A percentile compares a stretch with the other conserved stretches of the same genome.
Evolutionary conservation across 352 stramenopile species (phyloP).

Genomic region (Paralagenidium karlingii): DNA sequence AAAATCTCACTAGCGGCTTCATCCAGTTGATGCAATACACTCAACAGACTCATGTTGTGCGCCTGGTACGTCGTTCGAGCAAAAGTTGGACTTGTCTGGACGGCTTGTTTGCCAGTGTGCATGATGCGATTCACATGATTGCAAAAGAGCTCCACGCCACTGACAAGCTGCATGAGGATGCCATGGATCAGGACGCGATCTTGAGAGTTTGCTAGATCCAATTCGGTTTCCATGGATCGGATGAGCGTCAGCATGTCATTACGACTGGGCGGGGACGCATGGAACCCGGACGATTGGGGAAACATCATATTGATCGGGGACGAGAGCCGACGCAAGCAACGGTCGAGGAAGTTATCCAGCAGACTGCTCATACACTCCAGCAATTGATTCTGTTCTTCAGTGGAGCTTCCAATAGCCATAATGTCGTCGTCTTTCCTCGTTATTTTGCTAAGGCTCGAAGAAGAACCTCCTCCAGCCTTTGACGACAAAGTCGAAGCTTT

Average conservation of each 20-base stretch:
- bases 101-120: constrained; percentile 39
- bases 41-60: constrained; percentile 72
- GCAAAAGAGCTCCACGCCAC: constrained; percentile 54
- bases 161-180: constrained; percentile 43
- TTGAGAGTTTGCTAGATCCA: constrained; percentile 39
- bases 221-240: constrained; percentile 50
- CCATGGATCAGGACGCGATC: constrained; percentile 44
- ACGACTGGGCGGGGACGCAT: constrained; percentile 60
- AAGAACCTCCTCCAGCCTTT: not conserved
- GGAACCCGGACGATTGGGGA: constrained; percentile 69
- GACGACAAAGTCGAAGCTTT: not conserved
- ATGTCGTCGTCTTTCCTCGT: not conserved
- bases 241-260: constrained; percentile 77
- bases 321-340: constrained; percentile 38
- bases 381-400: constrained; percentile 41
- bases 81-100: constrained; percentile 27
- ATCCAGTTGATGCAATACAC: constrained; percentile 46
- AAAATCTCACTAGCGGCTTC: constrained; percentile 44
- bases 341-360: constrained; percentile 56
- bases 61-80: constrained; percentile 49
- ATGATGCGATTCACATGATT: constrained; percentile 60
- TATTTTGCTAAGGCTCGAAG: not conserved
- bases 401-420: constrained; percentile 9
- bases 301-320: constrained; percentile 84
- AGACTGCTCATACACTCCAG: constrained; percentile 57